Evolutionary conservation across 257 asterid species (phyloP), one percentile per base, ranked within the genome.

Genomic region (Solanum dulcamara): DNA sequence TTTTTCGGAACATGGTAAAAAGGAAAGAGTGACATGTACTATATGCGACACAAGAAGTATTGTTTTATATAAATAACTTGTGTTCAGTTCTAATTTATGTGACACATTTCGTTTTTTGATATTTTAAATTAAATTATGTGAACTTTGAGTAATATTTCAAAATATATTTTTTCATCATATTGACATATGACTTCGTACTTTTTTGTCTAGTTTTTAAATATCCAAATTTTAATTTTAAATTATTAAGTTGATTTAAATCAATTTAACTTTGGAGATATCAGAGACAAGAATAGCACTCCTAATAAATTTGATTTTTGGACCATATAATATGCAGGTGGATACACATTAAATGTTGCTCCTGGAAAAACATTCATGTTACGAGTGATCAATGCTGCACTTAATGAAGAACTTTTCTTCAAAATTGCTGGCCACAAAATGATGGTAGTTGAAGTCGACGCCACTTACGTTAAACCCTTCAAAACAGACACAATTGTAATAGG

Each of bases 391-490:
- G 99, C 98, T 46, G 99, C 98, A 75, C 96, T 96, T 87, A 93
- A 96, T 48, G 99, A 96, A 84, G 98, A 96, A 50, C 95, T 96
- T 44, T 96, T 96, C 89, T 94, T 96, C 91, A 95, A 91, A 86
- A 94, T 96, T 66, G 98, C 98, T 35, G 96, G 95, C 20, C 99
- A 96, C 91, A 83, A 85, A 35, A 17, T 96, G 88, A 96, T 93
- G 0, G 98, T 96, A 1, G 98, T 96, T 0, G 99, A 96, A 88
- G 98, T 96, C 1, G 99, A 96, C 82, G 99, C 99, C 33, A 83
- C 92, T 5, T 96, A 96, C 81, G 97, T 95, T 0, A 96, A 96
- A 46, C 99, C 99, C 48, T 96, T 96, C 92, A 91, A 92, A 82
- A 93, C 90, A 1, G 97, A 95, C 88, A 92, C 98, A 0, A 83